Conservation (phyloP, 164 flowering plant genomes). For the Annona cherimola region DNA sequence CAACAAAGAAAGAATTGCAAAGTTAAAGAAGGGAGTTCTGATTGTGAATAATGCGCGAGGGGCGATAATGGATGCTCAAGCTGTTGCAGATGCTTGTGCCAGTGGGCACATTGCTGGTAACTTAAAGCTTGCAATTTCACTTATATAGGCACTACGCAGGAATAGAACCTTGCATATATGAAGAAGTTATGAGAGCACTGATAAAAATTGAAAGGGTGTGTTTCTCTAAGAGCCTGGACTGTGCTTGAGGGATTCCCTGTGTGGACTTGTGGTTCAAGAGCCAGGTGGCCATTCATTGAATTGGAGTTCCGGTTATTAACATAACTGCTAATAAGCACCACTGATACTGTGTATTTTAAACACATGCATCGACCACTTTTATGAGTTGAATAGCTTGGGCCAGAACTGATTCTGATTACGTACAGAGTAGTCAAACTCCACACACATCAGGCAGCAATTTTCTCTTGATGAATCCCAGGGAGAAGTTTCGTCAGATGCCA, state of each 20-base stretch:
- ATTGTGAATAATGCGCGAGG: constrained; percentile 99
- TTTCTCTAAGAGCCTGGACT: not conserved
- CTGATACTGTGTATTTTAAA: not conserved
- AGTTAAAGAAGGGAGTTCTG: constrained; percentile 88
- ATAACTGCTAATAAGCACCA: not conserved
- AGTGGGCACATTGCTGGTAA: constrained; percentile 95
- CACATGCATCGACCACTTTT: not conserved
- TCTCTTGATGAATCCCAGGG: not conserved
- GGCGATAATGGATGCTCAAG: constrained; percentile 96
- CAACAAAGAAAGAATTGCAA: constrained; percentile 74
- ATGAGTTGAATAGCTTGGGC: not conserved
- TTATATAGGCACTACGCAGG: not conserved
- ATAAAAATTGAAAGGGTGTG: not conserved
- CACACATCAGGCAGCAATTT: not conserved
- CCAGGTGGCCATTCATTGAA: not conserved
- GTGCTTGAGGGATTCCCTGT: not conserved
- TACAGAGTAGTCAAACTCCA: not conserved
- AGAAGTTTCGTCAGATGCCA: not conserved
- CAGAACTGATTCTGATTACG: not conserved
- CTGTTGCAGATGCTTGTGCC: constrained; percentile 85
- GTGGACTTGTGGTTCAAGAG: not conserved
- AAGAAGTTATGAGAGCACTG: not conserved
- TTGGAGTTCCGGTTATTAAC: not conserved
- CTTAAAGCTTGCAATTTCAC: not conserved
- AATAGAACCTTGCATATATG: not conserved